A percentile compares a stretch with the other conserved stretches of the same genome.
phyloP scores from a whole-genome alignment of 2,329 filamentous ascomycete genomes.

The Colletotrichum tamarilloi region DNA sequence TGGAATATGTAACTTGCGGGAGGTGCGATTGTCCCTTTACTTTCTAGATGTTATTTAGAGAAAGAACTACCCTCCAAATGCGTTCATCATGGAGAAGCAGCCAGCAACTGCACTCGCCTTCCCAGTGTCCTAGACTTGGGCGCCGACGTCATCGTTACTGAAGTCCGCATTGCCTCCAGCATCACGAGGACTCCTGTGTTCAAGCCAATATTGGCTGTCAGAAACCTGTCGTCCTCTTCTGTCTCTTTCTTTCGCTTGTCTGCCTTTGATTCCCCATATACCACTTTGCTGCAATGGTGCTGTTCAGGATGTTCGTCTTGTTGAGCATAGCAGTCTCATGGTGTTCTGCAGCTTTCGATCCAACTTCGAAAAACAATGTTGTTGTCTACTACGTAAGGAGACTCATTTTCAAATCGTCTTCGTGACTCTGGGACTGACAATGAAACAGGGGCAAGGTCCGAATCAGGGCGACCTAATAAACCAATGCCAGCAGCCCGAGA shows the following conservation, averaged over 20 bases:
- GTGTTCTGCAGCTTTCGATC: conserved; percentile 40
- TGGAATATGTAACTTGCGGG: neutral
- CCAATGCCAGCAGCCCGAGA: conserved; percentile 50
- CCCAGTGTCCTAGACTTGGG: neutral
- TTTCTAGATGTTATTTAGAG: conserved; percentile 15
- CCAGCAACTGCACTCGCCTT: neutral
- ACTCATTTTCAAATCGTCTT: no score
- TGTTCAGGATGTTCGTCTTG: neutral
- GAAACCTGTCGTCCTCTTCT: neutral
- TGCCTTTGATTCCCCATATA: neutral
- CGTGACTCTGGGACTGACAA: neutral
- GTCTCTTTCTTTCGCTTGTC: neutral
- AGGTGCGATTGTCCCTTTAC: neutral
- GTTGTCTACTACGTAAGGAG: conserved; percentile 54
- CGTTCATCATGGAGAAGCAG: neutral
- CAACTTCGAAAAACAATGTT: conserved; percentile 50
- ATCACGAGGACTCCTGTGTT: neutral
- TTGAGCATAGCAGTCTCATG: conserved; percentile 1
- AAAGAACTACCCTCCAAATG: neutral
- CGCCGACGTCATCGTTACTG: neutral
- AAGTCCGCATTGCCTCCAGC: neutral
- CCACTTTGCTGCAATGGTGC: neutral
- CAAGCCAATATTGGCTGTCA: neutral
- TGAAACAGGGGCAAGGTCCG: conserved; percentile 51
- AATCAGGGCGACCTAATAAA: conserved; percentile 48